Base-by-base conservation (phyloP, 768 basidiomycete genomes). In the Naganishia kalamii region DNA sequence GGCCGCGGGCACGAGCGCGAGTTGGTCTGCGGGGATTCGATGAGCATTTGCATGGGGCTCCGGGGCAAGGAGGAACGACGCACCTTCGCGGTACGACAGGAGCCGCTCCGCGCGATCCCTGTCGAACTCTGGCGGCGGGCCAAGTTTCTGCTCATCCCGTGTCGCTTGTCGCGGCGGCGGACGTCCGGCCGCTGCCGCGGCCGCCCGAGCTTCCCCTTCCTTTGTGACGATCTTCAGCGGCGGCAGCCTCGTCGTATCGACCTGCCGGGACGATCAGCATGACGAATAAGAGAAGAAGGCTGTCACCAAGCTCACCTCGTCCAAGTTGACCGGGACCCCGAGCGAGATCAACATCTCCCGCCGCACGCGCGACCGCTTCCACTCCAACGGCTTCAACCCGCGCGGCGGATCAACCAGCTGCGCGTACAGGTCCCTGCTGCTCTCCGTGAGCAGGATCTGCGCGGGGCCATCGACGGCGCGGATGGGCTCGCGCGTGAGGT, bases 311-410 rank as follows among this genome's bases (percentile, higher is more conserved):
- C 75, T 37, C 40, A 94, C 86, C 80, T 97, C 93, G 74, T 97
- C 93, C 6, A 97, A 82, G 74, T 97, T 97, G 60, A 97, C 89
- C 3, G 93, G 93, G 49, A 97, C 87, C 25, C 93, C 93, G 27
- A 97, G 85, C 13, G 90, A 80, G 66, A 94, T 94, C 51, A 97
- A 82, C 72, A 96, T 90, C 73, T 92, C 90, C 51, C 92, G 82
- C 63, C 93, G 85, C 74, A 91, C 92, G 47, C 89, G 85, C 63
- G 92, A 94, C 50, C 91, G 87, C 57, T 86, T 92, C 93, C 93
- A 97, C 71, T 90, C 93, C 60, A 91, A 86, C n/a, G 89, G 87
- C 74, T 88, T 87, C 11, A 86, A 84, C 35, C n/a, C n/a, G n/a
- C 89, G 87, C 1, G 88, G 85, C 0, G 86, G 83, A 68, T 87